Base-by-base conservation (phyloP, 179 eudicot species). In the Nepenthes alata region DNA sequence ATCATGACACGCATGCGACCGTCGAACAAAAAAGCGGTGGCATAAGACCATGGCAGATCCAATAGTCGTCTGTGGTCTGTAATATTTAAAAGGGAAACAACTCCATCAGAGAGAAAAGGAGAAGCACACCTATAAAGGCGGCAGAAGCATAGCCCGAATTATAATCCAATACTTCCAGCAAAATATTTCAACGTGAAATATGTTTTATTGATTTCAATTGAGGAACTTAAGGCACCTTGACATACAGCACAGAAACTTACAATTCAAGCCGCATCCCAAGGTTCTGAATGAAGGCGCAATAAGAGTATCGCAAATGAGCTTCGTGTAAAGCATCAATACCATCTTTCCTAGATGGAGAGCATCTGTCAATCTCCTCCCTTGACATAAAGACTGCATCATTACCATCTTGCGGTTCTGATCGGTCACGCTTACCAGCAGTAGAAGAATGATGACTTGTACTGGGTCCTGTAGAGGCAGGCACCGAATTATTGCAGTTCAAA, bases 31-130 rank as follows among this genome's bases (percentile, higher is more conserved):
- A 78, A 93, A 93, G 16, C 96, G 96, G 69, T 93, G 98, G 72
- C 98, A 93, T 45, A 93, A 71, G 62, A 93, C 96, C 96, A 93
- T 93, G 55, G 98, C 95, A 57, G 98, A 84, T 37, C 96, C 98
- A 57, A 83, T 78, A 59, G 98, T 93, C 58, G 90, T 89, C 66
- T 89, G 98, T 41, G 98, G 98, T 81, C 98, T 93, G 89, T 66
- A 81, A 71, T 11, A 60, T 25, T 37, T 72, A 11, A 58, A 16
- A 54, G 57, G 60, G 61, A n/a, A 34, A 37, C 16, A 14, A 25
- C 25, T 52, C 41, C 25, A 25, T 61, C 11, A 2, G 14, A 13
- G 63, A 35, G 45, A 7, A 7, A 41, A 41, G 59, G 60, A 64
- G 25, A 25, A 45, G 37, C 12, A 39, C 38, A 47, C n/a, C 53